Evolutionary conservation across 2,329 filamentous ascomycete genomes (phyloP).

Genomic region (Aspergillus sojae): DNA sequence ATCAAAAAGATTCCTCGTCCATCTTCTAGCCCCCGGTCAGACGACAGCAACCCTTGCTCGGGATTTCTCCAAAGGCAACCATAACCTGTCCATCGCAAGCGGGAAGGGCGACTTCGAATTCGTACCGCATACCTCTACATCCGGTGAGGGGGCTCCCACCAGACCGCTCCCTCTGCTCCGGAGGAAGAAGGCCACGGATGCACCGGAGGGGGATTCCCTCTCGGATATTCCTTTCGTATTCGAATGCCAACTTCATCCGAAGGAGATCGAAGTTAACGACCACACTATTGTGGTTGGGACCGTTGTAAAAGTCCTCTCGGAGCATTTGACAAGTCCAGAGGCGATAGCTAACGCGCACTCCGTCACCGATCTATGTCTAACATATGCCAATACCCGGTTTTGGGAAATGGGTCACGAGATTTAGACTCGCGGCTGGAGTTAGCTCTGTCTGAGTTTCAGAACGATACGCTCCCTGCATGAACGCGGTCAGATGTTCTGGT

Average conservation of each 20-base stretch:
- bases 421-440: background rate
- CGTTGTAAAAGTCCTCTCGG: slow-evolving; percentile 34
- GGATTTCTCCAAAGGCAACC: slow-evolving; percentile 45
- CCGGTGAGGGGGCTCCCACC: background rate
- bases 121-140: slow-evolving; percentile 10
- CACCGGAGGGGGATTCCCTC: background rate
- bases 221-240: slow-evolving; percentile 43
- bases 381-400: slow-evolving; percentile 47
- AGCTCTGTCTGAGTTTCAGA: background rate
- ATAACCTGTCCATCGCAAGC: slow-evolving; percentile 33
- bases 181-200: slow-evolving; percentile 14
- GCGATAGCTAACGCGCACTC: slow-evolving; percentile 4
- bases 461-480: background rate
- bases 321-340: slow-evolving; percentile 3
- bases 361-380: slow-evolving; percentile 36
- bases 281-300: slow-evolving; percentile 45
- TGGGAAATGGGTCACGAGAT: slow-evolving; percentile 45
- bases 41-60: slow-evolving; percentile 40
- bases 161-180: slow-evolving; percentile 33
- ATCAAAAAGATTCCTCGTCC: slow-evolving; percentile 52
- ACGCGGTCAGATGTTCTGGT: background rate
- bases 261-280: slow-evolving; percentile 41
- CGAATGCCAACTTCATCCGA: slow-evolving; percentile 41
- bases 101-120: slow-evolving; percentile 36
- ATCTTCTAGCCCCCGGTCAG: slow-evolving; percentile 48